These are phyloP conservation scores for Trichoderma polysporum DNA, from an alignment of 2,329 filamentous ascomycete genomes.

Conservation along the genomic window DNA sequence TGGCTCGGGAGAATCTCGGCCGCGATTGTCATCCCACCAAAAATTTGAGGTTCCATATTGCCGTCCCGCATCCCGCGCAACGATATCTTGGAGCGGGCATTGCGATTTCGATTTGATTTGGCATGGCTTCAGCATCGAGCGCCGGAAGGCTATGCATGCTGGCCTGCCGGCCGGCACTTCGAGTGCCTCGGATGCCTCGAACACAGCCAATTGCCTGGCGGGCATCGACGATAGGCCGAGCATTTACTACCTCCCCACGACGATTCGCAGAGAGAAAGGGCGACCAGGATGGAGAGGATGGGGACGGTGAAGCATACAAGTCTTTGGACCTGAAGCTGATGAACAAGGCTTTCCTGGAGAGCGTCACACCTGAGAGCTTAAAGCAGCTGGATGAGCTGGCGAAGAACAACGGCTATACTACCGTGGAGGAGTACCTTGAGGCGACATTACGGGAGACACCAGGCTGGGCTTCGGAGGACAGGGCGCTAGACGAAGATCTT, in stretches of 20 bases:
- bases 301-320: conserved; percentile 26
- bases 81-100: conserved; percentile 9
- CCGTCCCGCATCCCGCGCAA: conserved; percentile 24
- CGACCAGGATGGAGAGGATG: conserved; percentile 28
- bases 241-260: conserved; percentile 35
- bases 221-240: conserved; percentile 26
- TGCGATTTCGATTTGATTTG: conserved; percentile 27
- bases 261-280: conserved; percentile 29
- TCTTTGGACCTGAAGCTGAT: conserved; percentile 34
- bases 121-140: conserved; percentile 42
- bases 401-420: conserved; percentile 36
- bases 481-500: conserved; percentile 34
- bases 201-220: conserved; percentile 29
- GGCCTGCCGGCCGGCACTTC: conserved; percentile 35
- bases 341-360: conserved; percentile 32
- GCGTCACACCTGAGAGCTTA: conserved; percentile 34
- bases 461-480: conserved; percentile 35
- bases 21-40: conserved; percentile 28
- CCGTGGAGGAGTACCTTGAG: conserved; percentile 36
- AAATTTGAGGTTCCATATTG: conserved; percentile 32
- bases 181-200: conserved; percentile 27
- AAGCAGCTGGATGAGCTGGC: conserved; percentile 38
- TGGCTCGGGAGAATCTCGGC: conserved; percentile 31
- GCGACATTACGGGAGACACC: conserved; percentile 30
- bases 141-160: conserved; percentile 39